Conservation (phyloP, 2,329 filamentous ascomycete genomes). For the Neonectria neomacrospora region DNA sequence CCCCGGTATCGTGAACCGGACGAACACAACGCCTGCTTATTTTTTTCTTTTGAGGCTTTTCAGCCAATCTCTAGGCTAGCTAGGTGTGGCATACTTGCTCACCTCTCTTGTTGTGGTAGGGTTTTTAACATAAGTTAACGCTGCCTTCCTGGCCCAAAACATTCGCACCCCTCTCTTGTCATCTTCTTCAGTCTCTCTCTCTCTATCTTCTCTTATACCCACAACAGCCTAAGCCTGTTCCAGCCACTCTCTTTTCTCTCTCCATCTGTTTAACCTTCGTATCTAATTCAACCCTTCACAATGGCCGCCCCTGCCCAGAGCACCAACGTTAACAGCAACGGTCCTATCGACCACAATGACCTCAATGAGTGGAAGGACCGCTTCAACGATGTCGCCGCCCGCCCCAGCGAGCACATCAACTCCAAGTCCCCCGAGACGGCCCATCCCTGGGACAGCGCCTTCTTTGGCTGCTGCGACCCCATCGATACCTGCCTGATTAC, state of each 20-base stretch:
- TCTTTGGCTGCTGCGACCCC: slow-evolving; percentile 59
- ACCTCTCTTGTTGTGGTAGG: background rate
- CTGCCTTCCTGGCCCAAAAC: background rate
- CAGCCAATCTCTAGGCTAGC: background rate
- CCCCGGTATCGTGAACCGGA: slow-evolving; percentile 9
- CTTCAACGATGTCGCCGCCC: slow-evolving; percentile 57
- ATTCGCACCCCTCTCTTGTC: background rate
- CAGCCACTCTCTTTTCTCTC: slow-evolving; percentile 10
- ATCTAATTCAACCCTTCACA: slow-evolving; percentile 8
- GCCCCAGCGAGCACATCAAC: slow-evolving; percentile 56
- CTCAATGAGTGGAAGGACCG: slow-evolving; percentile 57
- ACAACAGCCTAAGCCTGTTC: slow-evolving; percentile 18
- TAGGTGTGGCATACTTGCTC: background rate
- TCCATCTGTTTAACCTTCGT: slow-evolving; percentile 5
- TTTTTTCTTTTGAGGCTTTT: background rate
- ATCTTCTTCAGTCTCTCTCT: slow-evolving; percentile 24
- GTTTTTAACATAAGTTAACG: slow-evolving; percentile 22
- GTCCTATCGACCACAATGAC: slow-evolving; percentile 55
- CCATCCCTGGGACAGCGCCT: slow-evolving; percentile 52
- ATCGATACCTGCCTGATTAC: slow-evolving; percentile 58
- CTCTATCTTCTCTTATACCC: slow-evolving; percentile 9
- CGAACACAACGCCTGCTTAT: slow-evolving; percentile 26
- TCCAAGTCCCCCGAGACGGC: slow-evolving; percentile 53
- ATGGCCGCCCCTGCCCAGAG: slow-evolving; percentile 36
- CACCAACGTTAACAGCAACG: slow-evolving; percentile 40